Conservation (phyloP, 768 basidiomycete genomes). For the Panaeolus cyanescens region DNA sequence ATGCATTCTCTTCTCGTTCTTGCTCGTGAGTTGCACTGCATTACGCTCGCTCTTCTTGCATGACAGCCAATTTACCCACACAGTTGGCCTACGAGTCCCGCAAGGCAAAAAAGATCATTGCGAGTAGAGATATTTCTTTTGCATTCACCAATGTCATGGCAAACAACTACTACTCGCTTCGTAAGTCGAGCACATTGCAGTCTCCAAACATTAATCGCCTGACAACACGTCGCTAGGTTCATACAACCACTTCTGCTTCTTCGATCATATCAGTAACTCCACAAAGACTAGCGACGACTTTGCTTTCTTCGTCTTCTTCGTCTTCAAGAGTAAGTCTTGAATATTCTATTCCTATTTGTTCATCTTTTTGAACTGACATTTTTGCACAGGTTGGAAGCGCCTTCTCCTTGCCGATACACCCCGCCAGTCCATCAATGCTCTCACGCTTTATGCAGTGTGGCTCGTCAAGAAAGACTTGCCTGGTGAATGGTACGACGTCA, state of each 20-base stretch:
- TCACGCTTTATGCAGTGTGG: conserved; percentile 93
- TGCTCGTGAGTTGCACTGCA: conserved; percentile 61
- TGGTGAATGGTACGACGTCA: conserved; percentile 65
- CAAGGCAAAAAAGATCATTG: conserved; percentile 93
- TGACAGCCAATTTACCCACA: neutral
- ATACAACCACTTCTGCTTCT: conserved; percentile 98
- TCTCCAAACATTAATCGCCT: conserved; percentile 6
- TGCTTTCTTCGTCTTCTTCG: conserved; percentile 99
- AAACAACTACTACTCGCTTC: conserved; percentile 93
- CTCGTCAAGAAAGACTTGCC: conserved; percentile 37
- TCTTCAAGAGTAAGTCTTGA: conserved; percentile 84
- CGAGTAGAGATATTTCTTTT: conserved; percentile 94
- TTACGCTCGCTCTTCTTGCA: neutral
- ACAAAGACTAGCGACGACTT: conserved; percentile 97
- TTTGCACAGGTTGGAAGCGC: conserved; percentile 42
- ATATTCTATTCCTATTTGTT: neutral
- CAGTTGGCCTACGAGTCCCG: conserved; percentile 87
- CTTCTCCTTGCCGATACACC: conserved; percentile 87
- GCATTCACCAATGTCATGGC: conserved; percentile 98
- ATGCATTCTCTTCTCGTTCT: conserved; percentile 98
- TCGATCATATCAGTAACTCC: conserved; percentile 93
- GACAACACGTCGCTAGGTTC: conserved; percentile 55
- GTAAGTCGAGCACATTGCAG: conserved; percentile 47
- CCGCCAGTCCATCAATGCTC: conserved; percentile 95
- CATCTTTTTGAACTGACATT: neutral